A percentile compares a stretch with the other conserved stretches of the same genome.
Conservation (phyloP, 805 yeast species). For the Wickerhamiella dianesei region DNA sequence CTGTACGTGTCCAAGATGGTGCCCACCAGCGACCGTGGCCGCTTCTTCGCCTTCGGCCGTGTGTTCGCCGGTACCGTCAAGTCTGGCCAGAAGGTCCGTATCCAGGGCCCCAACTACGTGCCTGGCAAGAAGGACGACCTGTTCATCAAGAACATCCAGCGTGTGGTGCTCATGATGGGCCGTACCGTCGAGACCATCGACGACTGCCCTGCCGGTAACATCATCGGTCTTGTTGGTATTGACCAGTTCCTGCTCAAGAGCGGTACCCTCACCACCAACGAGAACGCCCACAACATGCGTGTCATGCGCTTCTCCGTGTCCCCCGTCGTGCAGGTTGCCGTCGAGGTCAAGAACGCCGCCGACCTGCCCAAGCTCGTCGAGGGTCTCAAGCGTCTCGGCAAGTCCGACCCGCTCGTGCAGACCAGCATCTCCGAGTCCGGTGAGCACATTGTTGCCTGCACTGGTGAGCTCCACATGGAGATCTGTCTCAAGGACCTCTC, state of each 20-base stretch:
- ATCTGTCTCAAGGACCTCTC: constrained; percentile 92
- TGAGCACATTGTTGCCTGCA: constrained; percentile 99
- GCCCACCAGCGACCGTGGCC: constrained; percentile 99
- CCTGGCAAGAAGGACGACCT: constrained; percentile 98
- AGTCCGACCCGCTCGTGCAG: constrained; percentile 98
- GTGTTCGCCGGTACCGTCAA: constrained; percentile 99
- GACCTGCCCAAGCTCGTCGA: constrained; percentile 99
- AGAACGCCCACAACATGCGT: constrained; percentile 97
- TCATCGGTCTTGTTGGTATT: constrained; percentile 98
- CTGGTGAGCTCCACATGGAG: constrained; percentile 99
- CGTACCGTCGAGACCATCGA: constrained; percentile 95
- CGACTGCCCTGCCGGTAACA: constrained; percentile 99
- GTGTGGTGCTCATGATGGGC: constrained; percentile 99
- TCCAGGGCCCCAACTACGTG: constrained; percentile 98
- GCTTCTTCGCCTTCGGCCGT: constrained; percentile 99
- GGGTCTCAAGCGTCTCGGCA: constrained; percentile 99
- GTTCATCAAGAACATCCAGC: constrained; percentile 93
- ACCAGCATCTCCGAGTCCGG: constrained; percentile 81
- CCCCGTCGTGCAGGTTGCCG: constrained; percentile 99
- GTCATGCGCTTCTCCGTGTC: constrained; percentile 99
- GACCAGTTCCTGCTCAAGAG: constrained; percentile 99
- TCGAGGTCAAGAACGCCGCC: constrained; percentile 98
- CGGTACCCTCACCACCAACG: constrained; percentile 96
- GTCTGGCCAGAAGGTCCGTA: constrained; percentile 98
- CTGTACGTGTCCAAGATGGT: constrained; percentile 99